phyloP scores from a whole-genome alignment of 495 filamentous ascomycete genomes.

The Neurospora sp. region DNA sequence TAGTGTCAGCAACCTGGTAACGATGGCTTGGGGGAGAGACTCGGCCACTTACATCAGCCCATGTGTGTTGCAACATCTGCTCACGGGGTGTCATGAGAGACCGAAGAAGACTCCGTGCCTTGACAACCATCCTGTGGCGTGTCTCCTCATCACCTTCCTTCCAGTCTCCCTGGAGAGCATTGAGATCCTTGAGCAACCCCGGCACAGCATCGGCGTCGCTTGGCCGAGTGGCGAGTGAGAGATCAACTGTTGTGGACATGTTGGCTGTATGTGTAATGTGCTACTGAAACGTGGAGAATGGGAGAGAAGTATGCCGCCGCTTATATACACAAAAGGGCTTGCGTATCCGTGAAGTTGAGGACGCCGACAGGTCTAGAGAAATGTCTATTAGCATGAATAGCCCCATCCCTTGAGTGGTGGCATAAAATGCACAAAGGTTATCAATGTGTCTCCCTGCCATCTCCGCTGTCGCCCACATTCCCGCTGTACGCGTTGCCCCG shows the following conservation, averaged over 20 bases:
- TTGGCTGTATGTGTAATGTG: not conserved
- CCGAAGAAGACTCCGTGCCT: conserved; percentile 17
- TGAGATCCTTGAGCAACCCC: conserved; percentile 8
- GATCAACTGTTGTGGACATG: conserved; percentile 1
- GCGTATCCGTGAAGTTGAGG: not conserved
- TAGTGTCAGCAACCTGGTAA: not conserved
- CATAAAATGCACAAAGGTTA: not conserved
- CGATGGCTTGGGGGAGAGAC: not conserved
- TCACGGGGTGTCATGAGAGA: conserved; percentile 28
- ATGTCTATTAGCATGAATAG: not conserved
- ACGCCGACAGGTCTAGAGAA: not conserved
- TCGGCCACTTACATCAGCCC: conserved; percentile 18
- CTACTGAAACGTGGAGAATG: not conserved
- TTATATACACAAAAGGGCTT: not conserved
- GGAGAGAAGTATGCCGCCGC: not conserved
- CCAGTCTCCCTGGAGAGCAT: not conserved
- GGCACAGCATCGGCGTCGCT: conserved; percentile 8
- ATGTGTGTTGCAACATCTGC: conserved; percentile 25
- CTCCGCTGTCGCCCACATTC: not conserved
- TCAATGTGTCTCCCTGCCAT: not conserved
- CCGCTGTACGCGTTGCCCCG: not conserved
- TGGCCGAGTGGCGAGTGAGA: conserved; percentile 8
- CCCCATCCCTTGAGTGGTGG: not conserved
- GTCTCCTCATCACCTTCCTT: conserved; percentile 3
- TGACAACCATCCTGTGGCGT: conserved; percentile 13